Percentiles rank a stretch among this genome's conserved stretches.
Evolutionary conservation across 257 asterid genomes (phyloP).

Genomic region (Solanum commersonii): DNA sequence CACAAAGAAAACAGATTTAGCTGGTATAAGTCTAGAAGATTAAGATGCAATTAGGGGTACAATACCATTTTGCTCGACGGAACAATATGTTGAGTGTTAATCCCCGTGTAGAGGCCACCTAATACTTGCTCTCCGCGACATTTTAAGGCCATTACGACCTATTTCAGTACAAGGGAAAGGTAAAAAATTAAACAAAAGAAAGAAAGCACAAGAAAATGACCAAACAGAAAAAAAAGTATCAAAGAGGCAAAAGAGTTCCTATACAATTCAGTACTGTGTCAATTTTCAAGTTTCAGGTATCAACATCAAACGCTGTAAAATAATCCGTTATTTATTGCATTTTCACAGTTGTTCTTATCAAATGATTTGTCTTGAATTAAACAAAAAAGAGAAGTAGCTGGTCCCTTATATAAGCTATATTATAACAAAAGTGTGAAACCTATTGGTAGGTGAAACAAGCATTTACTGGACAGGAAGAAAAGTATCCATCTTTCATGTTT

Average conservation of each 20-base stretch:
- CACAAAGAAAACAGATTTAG: neutral
- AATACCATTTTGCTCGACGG: conserved; percentile 93
- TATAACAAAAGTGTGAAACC: neutral
- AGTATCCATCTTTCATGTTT: neutral
- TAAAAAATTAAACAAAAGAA: neutral
- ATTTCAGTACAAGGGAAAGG: neutral
- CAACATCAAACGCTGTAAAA: neutral
- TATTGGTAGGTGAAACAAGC: neutral
- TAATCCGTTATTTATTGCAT: neutral
- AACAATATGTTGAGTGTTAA: conserved; percentile 58
- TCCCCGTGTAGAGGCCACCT: conserved; percentile 78
- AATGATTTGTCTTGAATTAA: neutral
- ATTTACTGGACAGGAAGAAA: neutral
- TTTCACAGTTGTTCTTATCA: neutral
- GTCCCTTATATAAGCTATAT: neutral
- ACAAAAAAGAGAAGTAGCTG: neutral
- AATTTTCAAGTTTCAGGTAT: neutral
- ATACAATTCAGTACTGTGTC: neutral
- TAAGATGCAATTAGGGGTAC: neutral
- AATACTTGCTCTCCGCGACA: conserved; percentile 79
- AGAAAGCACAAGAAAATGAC: neutral
- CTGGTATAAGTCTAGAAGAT: neutral
- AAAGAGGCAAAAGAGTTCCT: neutral
- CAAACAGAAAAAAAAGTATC: neutral
- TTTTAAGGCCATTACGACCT: conserved; percentile 92